Percentiles rank a stretch among this genome's conserved stretches.
phyloP scores from a whole-genome alignment of 2,329 filamentous ascomycete genomes.

The Fusarium sp. region DNA sequence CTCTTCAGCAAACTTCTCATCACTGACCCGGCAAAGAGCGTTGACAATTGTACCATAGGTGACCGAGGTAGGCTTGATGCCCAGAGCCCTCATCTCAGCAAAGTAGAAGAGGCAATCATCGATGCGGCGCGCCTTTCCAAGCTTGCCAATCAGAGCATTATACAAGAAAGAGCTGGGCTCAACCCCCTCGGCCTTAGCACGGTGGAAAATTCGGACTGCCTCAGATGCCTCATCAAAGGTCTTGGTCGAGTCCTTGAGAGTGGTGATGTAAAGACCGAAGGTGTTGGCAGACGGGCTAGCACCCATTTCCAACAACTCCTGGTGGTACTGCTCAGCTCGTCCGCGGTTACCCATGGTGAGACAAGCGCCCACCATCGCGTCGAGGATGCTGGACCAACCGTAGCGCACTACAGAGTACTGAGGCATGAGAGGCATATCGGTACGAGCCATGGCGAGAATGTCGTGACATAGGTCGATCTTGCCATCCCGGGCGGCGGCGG shows the following conservation, averaged over 20 bases:
- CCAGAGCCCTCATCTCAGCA: slow-evolving; percentile 92
- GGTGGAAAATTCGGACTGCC: slow-evolving; percentile 96
- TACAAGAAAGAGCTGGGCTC: slow-evolving; percentile 97
- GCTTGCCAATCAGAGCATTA: slow-evolving; percentile 97
- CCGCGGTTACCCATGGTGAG: slow-evolving; percentile 83
- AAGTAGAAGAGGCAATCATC: slow-evolving; percentile 99
- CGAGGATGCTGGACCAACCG: slow-evolving; percentile 95
- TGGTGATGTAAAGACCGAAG: slow-evolving; percentile 99
- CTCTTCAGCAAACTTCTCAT: slow-evolving; percentile 97
- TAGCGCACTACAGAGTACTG: slow-evolving; percentile 91
- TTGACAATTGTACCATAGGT: slow-evolving; percentile 99
- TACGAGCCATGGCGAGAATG: slow-evolving; percentile 87
- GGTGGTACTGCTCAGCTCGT: slow-evolving; percentile 86
- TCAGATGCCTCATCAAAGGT: slow-evolving; percentile 98
- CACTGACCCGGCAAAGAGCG: slow-evolving; percentile 93
- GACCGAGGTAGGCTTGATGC: slow-evolving; percentile 94
- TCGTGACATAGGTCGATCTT: slow-evolving; percentile 86
- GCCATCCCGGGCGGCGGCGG: slow-evolving; percentile 85
- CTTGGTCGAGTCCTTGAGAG: slow-evolving; percentile 94
- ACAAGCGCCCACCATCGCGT: slow-evolving; percentile 95
- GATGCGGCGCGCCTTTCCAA: slow-evolving; percentile 96
- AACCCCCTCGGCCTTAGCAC: slow-evolving; percentile 91
- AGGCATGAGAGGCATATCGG: slow-evolving; percentile 84
- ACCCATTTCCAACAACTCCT: slow-evolving; percentile 90
- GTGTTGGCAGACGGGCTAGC: slow-evolving; percentile 95